Conservation (phyloP, 2,329 filamentous ascomycete genomes). For the Akanthomyces muscarius region DNA sequence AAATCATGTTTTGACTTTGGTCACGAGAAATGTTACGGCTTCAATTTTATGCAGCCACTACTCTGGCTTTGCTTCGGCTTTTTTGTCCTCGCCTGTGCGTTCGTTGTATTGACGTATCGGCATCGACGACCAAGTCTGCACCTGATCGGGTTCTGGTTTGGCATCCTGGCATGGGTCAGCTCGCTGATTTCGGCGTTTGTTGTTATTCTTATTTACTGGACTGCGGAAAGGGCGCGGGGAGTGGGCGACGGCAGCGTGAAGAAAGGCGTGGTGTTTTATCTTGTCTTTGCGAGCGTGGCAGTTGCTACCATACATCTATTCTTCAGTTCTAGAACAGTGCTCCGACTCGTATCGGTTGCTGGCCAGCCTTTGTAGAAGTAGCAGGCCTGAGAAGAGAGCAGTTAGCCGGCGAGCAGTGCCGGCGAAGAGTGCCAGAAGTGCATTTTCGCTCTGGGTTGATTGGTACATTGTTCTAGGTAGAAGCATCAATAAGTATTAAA, state of each 20-base stretch:
- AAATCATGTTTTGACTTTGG: neutral
- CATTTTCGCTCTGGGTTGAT: neutral
- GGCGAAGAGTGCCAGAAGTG: too few species aligned
- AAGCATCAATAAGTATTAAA: neutral
- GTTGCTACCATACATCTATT: neutral
- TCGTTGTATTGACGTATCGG: constrained; percentile 23
- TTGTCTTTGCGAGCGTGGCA: neutral
- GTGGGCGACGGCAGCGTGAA: neutral
- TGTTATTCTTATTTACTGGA: neutral
- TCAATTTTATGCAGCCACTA: neutral
- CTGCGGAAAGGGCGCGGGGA: neutral
- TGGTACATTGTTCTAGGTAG: neutral
- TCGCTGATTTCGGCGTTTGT: neutral
- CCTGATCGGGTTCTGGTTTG: neutral
- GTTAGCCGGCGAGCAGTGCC: too few species aligned
- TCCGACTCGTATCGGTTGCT: neutral
- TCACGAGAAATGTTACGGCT: neutral
- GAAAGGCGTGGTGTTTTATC: neutral
- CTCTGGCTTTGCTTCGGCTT: neutral
- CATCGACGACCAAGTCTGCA: neutral
- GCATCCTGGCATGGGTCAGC: neutral
- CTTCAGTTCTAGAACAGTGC: neutral
- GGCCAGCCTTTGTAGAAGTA: neutral
- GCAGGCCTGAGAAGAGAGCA: neutral
- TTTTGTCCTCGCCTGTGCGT: constrained; percentile 33